These are phyloP conservation scores for Xanthoceras sorbifolium DNA, from an alignment of 345 rosid genomes.

Conservation along the genomic window DNA sequence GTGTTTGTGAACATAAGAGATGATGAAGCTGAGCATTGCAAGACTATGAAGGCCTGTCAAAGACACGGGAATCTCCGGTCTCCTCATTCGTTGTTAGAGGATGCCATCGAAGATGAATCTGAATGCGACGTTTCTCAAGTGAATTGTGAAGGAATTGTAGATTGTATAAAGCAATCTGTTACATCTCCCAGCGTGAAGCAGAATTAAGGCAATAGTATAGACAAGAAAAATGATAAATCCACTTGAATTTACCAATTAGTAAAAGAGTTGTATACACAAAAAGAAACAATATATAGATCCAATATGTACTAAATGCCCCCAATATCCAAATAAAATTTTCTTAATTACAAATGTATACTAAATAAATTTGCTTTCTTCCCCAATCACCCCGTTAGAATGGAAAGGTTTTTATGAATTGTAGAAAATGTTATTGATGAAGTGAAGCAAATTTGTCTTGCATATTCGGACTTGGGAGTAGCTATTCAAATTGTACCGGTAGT, in stretches of 20 bases:
- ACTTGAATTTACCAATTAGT: conserved; percentile 1
- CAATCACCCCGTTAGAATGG: too few relatives aligned
- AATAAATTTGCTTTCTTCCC: too few relatives aligned
- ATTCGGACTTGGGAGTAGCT: too few relatives aligned
- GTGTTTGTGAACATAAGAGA: conserved; percentile 91
- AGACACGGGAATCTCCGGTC: conserved; percentile 82
- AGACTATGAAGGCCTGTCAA: conserved; percentile 96
- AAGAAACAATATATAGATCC: conserved; percentile 11
- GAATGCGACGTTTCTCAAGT: conserved; percentile 53
- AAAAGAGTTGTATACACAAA: background rate
- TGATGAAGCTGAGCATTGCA: conserved; percentile 96
- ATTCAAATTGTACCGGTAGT: too few relatives aligned
- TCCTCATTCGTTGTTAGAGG: conserved; percentile 70
- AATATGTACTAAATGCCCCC: background rate
- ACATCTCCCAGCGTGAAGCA: conserved; percentile 26
- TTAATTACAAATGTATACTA: too few relatives aligned
- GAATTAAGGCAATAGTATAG: conserved; percentile 1
- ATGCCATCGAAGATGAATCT: conserved; percentile 37
- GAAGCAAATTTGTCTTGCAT: too few relatives aligned
- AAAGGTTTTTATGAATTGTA: too few relatives aligned
- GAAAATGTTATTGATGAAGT: too few relatives aligned
- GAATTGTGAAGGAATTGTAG: conserved; percentile 86
- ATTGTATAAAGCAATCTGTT: conserved; percentile 75
- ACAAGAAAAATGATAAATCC: background rate
- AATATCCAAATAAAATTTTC: too few relatives aligned